Percentiles rank a stretch among this genome's conserved stretches.
These are phyloP conservation scores for Chlamydomonas asymmetrica DNA, from an alignment of 139 green algal genomes.

Conservation along the genomic window DNA sequence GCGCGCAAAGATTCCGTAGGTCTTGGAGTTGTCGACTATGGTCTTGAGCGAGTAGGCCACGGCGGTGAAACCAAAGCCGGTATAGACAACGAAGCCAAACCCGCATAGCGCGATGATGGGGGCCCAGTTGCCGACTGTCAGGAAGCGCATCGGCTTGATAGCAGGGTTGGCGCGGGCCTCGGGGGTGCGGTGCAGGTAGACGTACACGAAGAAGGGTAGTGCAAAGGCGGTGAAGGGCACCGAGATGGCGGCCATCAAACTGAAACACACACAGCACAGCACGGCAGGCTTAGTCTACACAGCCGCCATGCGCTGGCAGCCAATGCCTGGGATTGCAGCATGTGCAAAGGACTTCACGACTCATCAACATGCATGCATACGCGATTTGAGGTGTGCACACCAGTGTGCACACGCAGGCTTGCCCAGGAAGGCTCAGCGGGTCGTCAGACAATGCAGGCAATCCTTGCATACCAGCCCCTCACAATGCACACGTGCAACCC, in stretches of 20 bases:
- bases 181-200: conserved; percentile 16
- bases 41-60: conserved; percentile 2
- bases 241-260: conserved; percentile 17
- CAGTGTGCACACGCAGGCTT: too few relatives aligned
- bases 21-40: conserved; percentile 1
- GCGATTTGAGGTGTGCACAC: too few relatives aligned
- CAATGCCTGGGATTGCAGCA: too few relatives aligned
- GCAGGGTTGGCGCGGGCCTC: not conserved
- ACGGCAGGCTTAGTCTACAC: too few relatives aligned
- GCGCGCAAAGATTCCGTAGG: conserved; percentile 7
- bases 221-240: conserved; percentile 32
- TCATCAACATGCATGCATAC: too few relatives aligned
- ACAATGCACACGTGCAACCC: too few relatives aligned
- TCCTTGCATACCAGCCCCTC: too few relatives aligned
- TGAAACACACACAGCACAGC: too few relatives aligned
- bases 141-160: not conserved
- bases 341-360: too few relatives aligned
- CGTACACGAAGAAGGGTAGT: conserved; percentile 15
- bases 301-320: too few relatives aligned
- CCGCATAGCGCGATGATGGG: not conserved
- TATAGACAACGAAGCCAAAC: not conserved
- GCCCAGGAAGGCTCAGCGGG: too few relatives aligned
- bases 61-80: conserved; percentile 6
- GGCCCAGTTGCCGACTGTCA: conserved; percentile 3
- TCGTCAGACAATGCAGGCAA: too few relatives aligned